Conservation (phyloP, 768 basidiomycete genomes). For the Plicaturopsis crispa region DNA sequence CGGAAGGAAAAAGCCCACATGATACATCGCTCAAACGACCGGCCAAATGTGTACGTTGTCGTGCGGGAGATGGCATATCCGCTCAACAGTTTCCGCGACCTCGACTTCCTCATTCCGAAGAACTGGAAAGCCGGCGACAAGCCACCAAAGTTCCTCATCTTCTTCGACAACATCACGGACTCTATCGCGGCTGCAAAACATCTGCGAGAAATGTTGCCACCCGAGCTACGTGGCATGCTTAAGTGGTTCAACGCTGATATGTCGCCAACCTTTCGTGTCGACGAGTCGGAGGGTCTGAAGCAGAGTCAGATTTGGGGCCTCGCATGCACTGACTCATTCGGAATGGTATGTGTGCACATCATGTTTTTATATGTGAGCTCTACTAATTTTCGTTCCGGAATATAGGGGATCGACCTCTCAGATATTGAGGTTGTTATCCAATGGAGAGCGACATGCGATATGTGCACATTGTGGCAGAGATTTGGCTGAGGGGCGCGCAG, state of each 20-base stretch:
- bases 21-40: constrained; percentile 8
- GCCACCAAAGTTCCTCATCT: constrained; percentile 16
- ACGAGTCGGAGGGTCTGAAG: constrained; percentile 6
- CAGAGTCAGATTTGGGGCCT: constrained; percentile 18
- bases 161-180: constrained; percentile 19
- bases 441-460: constrained; percentile 16
- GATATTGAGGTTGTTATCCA: constrained; percentile 28
- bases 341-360: constrained; percentile 20
- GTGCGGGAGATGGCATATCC: constrained; percentile 12
- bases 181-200: constrained; percentile 6
- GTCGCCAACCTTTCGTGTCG: constrained; percentile 1
- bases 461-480: constrained; percentile 24
- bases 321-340: constrained; percentile 22
- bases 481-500: constrained; percentile 21
- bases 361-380: constrained; percentile 2
- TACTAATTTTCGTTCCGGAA: neutral
- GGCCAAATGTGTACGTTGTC: constrained; percentile 11
- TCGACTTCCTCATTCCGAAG: constrained; percentile 12
- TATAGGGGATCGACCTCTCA: constrained; percentile 27
- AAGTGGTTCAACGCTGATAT: constrained; percentile 17
- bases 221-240: constrained; percentile 10
- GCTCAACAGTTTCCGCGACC: constrained; percentile 8
- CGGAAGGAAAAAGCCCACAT: neutral
- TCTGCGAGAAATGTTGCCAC: constrained; percentile 9
- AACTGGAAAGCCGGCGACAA: constrained; percentile 4